Evolutionary conservation across 305 asterid genomes (phyloP), one percentile per base, ranked within the genome.

Genomic region (Plantago rigida): DNA sequence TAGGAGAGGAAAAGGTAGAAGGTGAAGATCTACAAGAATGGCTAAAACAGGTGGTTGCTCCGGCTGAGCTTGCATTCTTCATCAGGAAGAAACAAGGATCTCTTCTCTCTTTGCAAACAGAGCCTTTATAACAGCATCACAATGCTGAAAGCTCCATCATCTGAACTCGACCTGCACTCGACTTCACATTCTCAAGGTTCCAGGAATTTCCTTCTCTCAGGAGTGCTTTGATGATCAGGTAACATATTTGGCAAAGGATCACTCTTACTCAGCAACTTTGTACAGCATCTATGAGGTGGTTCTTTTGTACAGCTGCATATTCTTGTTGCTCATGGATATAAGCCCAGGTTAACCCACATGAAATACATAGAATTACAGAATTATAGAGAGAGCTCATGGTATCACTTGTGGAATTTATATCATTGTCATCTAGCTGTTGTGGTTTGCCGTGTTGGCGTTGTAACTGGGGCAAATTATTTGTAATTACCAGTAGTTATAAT

Each of bases 1-100:
- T 49, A 93, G 99, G 79, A 28, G 84, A 85, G 52, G 99, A 93
- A 86, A 93, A 89, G 69, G 96, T 93, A 56, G 97, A 89, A 80
- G 97, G 97, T 3, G 95, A 93, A 72, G 96, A 87, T 61, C 86
- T 93, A 65, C 90, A 89, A 72, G 87, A 84, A 76, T 84, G 95
- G 95, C 72, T 93, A 81, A 93, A 80, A 67, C 53, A 69, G 75
- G 97, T 93, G 63, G 93, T 93, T 75, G 94, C 97, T 49, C 99
- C 99, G 13, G 87, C 91, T 5, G 97, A 92, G 68, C 96, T 93
- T 58, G 71, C 84, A 3, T 81, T 70, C 74, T 93, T 89, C 71
- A 77, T 93, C 52, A 79, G 78, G 54, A 97, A 95, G 59, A 84
- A 82, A 57, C 89, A 82, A 70, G 80, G 74, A 47, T 75, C 90